These are phyloP conservation scores for Aspergillus floridensis DNA, from an alignment of 2,329 filamentous ascomycete species.

Conservation along the genomic window DNA sequence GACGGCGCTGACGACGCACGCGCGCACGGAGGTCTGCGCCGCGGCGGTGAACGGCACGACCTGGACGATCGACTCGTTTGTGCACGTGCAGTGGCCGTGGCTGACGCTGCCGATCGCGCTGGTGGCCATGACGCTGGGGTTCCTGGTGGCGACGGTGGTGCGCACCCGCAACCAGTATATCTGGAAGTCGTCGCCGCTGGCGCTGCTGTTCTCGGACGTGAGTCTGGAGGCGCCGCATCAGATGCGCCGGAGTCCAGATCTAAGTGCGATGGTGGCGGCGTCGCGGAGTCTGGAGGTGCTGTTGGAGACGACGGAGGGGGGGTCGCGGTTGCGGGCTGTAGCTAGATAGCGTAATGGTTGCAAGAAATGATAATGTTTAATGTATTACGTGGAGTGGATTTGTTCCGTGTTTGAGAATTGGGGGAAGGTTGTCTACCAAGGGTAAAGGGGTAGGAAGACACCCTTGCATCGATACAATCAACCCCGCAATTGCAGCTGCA, in stretches of 20 bases:
- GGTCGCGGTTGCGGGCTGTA: conserved; percentile 17
- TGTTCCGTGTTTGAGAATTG: too few species aligned
- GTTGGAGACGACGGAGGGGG: conserved; percentile 20
- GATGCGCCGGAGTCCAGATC: conserved; percentile 14
- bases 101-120: conserved; percentile 19
- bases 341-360: neutral
- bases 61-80: conserved; percentile 21
- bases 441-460: too few species aligned
- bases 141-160: conserved; percentile 48
- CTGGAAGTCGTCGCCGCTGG: conserved; percentile 27
- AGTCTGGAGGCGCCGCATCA: conserved; percentile 15
- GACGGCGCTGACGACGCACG: conserved; percentile 19
- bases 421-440: too few species aligned
- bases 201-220: conserved; percentile 23
- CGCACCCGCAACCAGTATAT: conserved; percentile 26
- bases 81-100: conserved; percentile 26
- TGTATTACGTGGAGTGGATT: too few species aligned
- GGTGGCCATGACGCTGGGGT: conserved; percentile 46
- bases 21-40: conserved; percentile 20
- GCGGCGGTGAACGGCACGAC: conserved; percentile 15
- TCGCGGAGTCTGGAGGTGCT: conserved; percentile 24
- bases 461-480: too few species aligned
- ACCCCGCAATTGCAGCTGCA: neutral
- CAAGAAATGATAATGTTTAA: neutral
- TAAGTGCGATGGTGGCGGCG: conserved; percentile 22